These are phyloP conservation scores for Fusarium sp. DNA, from an alignment of 2,329 filamentous ascomycete species.

Conservation along the genomic window DNA sequence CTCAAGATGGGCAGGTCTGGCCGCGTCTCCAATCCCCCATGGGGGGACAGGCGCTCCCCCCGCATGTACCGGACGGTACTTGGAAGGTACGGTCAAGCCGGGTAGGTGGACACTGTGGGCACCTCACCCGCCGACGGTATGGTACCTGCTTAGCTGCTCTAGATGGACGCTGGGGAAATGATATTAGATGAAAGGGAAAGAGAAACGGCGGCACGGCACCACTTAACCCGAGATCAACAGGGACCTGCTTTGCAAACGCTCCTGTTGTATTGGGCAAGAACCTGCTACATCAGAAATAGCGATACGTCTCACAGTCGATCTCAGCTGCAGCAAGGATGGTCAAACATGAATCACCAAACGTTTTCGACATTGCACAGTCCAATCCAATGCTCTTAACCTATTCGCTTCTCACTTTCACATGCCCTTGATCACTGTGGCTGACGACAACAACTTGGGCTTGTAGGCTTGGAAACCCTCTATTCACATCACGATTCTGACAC, in stretches of 20 bases:
- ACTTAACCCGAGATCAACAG: background rate
- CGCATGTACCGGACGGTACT: constrained; percentile 32
- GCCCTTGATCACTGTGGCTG: constrained; percentile 28
- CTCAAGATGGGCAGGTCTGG: constrained; percentile 12
- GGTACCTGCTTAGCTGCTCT: background rate
- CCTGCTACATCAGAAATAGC: background rate
- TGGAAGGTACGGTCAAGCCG: constrained; percentile 8
- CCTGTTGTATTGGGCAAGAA: background rate
- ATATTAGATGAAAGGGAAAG: background rate
- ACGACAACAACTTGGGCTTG: constrained; percentile 10
- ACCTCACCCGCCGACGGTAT: background rate
- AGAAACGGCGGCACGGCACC: background rate
- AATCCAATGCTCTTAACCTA: constrained; percentile 1
- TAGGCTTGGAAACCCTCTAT: background rate
- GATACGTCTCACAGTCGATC: background rate
- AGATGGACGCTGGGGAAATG: constrained; percentile 8
- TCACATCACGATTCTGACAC: constrained; percentile 30
- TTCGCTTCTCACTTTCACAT: constrained; percentile 11
- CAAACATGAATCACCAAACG: constrained; percentile 15
- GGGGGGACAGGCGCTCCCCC: constrained; percentile 26
- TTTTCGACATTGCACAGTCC: constrained; percentile 5
- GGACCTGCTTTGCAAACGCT: background rate
- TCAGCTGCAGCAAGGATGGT: background rate
- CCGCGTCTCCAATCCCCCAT: constrained; percentile 43
- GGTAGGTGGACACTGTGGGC: constrained; percentile 5